Conservation (phyloP, 2,329 filamentous ascomycete species). For the Rhynchosporium secalis region DNA sequence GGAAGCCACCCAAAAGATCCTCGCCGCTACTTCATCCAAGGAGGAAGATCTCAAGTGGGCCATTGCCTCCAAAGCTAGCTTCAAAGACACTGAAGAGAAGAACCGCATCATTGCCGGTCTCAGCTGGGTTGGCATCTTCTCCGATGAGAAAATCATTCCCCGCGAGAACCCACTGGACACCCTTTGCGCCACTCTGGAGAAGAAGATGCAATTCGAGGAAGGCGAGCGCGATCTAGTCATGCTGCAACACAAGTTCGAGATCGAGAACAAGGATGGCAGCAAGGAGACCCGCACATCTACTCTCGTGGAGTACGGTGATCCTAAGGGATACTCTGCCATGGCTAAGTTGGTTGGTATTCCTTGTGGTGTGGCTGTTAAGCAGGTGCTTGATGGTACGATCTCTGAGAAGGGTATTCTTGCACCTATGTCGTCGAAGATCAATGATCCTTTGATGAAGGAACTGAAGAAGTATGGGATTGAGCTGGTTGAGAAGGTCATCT, state of each 20-base stretch:
- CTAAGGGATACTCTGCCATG: slow-evolving; percentile 79
- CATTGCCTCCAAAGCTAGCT: slow-evolving; percentile 73
- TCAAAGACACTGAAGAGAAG: slow-evolving; percentile 67
- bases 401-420: slow-evolving; percentile 73
- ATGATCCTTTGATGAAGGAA: slow-evolving; percentile 72
- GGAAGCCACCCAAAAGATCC: slow-evolving; percentile 76
- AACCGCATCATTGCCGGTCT: slow-evolving; percentile 70
- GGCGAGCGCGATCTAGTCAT: slow-evolving; percentile 83
- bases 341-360: slow-evolving; percentile 78
- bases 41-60: slow-evolving; percentile 71
- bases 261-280: slow-evolving; percentile 77
- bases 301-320: slow-evolving; percentile 78
- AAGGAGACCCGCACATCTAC: slow-evolving; percentile 79
- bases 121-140: slow-evolving; percentile 71
- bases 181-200: slow-evolving; percentile 83
- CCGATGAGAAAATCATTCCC: slow-evolving; percentile 66
- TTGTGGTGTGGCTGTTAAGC: slow-evolving; percentile 72
- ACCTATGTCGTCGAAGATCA: slow-evolving; percentile 72
- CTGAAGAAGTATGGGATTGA: slow-evolving; percentile 75
- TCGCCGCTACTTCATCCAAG: slow-evolving; percentile 65
- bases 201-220: slow-evolving; percentile 86
- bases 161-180: slow-evolving; percentile 82
- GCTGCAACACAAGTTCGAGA: slow-evolving; percentile 80
- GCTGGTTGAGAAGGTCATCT: slow-evolving; percentile 67
- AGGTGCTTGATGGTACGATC: slow-evolving; percentile 74